Percentiles rank a stretch among this genome's conserved stretches.
Conservation (phyloP, 306 rosid genomes). For the Canavalia gladiata region DNA sequence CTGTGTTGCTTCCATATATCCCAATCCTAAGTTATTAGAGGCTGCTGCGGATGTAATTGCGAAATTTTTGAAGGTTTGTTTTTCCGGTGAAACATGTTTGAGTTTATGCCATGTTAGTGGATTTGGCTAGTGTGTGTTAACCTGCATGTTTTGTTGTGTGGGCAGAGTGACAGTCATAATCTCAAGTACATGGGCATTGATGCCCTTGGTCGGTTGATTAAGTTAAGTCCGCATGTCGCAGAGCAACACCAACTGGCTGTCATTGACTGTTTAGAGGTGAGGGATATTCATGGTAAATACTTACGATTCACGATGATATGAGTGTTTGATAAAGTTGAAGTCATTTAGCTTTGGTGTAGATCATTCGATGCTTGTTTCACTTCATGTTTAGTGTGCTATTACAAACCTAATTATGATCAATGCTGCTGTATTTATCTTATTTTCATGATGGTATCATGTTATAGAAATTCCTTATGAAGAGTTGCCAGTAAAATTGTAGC, state of each 20-base stretch:
- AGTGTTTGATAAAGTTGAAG: background rate
- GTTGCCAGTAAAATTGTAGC: conserved; percentile 1
- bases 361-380: background rate
- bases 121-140: conserved; percentile 7
- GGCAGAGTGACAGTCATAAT: conserved; percentile 97
- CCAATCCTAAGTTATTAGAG: conserved; percentile 82
- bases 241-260: conserved; percentile 98
- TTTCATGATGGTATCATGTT: conserved; percentile 7
- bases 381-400: background rate
- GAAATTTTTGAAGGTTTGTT: conserved; percentile 85
- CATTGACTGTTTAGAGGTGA: conserved; percentile 98
- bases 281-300: conserved; percentile 40
- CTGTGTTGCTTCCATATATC: conserved; percentile 81
- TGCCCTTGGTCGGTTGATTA: conserved; percentile 91
- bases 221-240: conserved; percentile 86
- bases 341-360: conserved; percentile 2
- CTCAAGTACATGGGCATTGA: conserved; percentile 98
- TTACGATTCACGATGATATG: conserved; percentile 27
- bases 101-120: conserved; percentile 4
- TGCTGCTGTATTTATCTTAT: background rate
- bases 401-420: conserved; percentile 31
- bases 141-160: conserved; percentile 25
- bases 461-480: conserved; percentile 18
- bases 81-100: conserved; percentile 10
- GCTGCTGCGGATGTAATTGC: conserved; percentile 89